A percentile compares a stretch with the other conserved stretches of the same genome.
Evolutionary conservation across 371 early-diverging fungal species (phyloP).

Genomic region (Conidiobolus incongruus): DNA sequence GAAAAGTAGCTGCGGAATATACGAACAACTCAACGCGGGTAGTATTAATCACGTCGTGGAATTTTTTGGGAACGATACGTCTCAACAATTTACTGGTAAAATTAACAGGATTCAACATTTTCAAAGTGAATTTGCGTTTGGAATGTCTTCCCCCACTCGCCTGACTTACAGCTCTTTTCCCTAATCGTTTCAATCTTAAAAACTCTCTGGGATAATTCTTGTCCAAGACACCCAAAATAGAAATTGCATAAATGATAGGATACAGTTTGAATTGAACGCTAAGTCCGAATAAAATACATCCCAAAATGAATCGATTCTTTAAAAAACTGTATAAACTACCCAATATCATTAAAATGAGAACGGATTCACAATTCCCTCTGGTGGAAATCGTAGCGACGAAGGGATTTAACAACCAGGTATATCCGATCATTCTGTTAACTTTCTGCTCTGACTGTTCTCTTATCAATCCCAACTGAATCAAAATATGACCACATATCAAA

Average conservation of each 20-base stretch:
- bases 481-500: slow-evolving; percentile 42
- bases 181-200: slow-evolving; percentile 5
- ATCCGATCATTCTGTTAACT: slow-evolving; percentile 17
- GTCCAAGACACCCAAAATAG: slow-evolving; percentile 39
- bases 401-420: slow-evolving; percentile 79
- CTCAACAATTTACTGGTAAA: no score
- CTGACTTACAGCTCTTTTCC: neutral
- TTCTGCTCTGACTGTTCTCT: slow-evolving; percentile 24
- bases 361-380: slow-evolving; percentile 80
- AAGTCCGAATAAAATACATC: slow-evolving; percentile 63
- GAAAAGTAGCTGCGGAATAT: neutral
- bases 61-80: neutral
- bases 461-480: slow-evolving; percentile 23
- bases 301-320: slow-evolving; percentile 19
- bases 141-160: no score
- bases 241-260: slow-evolving; percentile 76
- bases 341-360: slow-evolving; percentile 55
- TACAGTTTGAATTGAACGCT: slow-evolving; percentile 93
- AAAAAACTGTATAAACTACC: slow-evolving; percentile 44
- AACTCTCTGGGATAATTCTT: slow-evolving; percentile 8
- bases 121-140: neutral
- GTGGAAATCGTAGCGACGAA: slow-evolving; percentile 90
- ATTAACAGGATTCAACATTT: no score
- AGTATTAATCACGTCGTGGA: neutral
- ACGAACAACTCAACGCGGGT: neutral